Evolutionary conservation across 164 flowering plant genomes (phyloP), one percentile per base, ranked within the genome.

Genomic region (Cinnamomum micranthum): DNA sequence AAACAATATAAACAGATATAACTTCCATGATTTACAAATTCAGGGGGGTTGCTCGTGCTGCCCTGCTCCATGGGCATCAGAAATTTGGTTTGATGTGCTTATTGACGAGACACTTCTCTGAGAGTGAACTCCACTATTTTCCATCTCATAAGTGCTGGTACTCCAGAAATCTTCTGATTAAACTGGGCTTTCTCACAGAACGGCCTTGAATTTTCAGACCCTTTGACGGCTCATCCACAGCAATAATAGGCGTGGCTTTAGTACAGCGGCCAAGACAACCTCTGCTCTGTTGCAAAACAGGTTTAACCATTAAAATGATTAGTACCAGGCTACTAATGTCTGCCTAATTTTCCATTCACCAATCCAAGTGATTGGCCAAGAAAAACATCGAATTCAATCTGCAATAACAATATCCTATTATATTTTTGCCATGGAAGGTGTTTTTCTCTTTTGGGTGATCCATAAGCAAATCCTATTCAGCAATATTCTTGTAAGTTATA

Each of bases 91-190:
- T 63, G 90, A 85, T 58, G 83, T 80, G 77, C 92, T 88, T 68
- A 88, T 81, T 19, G 97, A 91, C 11, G 97, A 91, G 27, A 83
- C 50, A 73, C 97, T 92, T 85, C 87, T 81, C 65, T 89, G 97
- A 68, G 95, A 90, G 71, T 85, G 91, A 77, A 88, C 27, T n/a
- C 86, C 82, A 73, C 93, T 86, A 67, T 82, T 85, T 20, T 93
- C 98, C 84, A 89, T 74, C 68, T 91, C 96, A 83, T 80, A 86
- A 3, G 97, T 84, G 84, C 95, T 92, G 73, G 88, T 87, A 81
- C 94, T 91, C 95, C 98, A 93, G 78, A 91, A 91, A 78, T 83
- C 96, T 60, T 93, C 98, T 27, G 92, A 91, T 65, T n/a, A 87
- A 64, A 70, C 82, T 80, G 23, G 82, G 79, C 78, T 91, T 90